These are phyloP conservation scores for Cladosporium phlei DNA, from an alignment of 2,329 filamentous ascomycete genomes.

Conservation along the genomic window DNA sequence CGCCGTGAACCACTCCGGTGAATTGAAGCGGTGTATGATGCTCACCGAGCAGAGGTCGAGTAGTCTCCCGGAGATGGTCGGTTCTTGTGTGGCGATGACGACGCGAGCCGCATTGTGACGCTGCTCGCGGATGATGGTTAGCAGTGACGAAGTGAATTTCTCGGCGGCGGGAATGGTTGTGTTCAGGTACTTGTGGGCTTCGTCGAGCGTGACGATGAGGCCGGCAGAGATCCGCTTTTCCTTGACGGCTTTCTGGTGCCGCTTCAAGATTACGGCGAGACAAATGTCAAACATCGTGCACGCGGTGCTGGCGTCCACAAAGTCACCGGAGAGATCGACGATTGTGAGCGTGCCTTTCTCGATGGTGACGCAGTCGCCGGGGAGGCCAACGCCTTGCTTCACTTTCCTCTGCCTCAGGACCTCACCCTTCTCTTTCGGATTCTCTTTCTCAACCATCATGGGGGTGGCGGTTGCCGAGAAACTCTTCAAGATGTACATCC, in stretches of 20 bases:
- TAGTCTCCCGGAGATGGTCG: slow-evolving; percentile 62
- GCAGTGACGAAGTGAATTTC: slow-evolving; percentile 14
- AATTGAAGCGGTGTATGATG: slow-evolving; percentile 67
- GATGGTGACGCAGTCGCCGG: background rate
- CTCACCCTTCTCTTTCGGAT: background rate
- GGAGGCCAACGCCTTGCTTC: background rate
- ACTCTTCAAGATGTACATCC: slow-evolving; percentile 59
- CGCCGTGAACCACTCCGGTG: slow-evolving; percentile 56
- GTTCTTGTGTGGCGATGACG: slow-evolving; percentile 73
- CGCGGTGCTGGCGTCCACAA: slow-evolving; percentile 60
- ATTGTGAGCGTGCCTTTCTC: slow-evolving; percentile 53
- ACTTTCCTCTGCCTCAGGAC: background rate
- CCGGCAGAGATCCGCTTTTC: slow-evolving; percentile 33
- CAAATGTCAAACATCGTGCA: slow-evolving; percentile 71
- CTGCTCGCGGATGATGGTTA: slow-evolving; percentile 63
- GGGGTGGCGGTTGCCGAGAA: slow-evolving; percentile 46
- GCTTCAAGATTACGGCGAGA: slow-evolving; percentile 52
- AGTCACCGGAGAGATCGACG: slow-evolving; percentile 69
- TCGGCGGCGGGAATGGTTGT: background rate
- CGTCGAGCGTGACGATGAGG: slow-evolving; percentile 65
- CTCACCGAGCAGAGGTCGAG: slow-evolving; percentile 69
- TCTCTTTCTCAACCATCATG: background rate
- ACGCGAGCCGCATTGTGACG: slow-evolving; percentile 64
- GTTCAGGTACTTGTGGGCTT: slow-evolving; percentile 73
- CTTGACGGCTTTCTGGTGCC: slow-evolving; percentile 30